Conservation (phyloP, 2,329 filamentous ascomycete genomes). For the Penicillium sp. region DNA sequence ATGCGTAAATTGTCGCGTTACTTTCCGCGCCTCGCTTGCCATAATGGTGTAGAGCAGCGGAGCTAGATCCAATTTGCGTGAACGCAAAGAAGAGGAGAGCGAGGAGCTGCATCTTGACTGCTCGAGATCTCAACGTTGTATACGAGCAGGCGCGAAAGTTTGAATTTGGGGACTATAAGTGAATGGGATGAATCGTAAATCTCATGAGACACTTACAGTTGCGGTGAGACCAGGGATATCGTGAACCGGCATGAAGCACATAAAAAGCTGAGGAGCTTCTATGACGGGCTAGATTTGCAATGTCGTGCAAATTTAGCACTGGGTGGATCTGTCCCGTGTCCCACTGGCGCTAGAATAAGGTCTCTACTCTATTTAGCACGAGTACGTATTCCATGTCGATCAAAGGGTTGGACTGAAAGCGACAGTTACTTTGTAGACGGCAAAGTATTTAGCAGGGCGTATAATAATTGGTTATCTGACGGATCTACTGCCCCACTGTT, state of each 20-base stretch:
- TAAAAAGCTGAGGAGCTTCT: too few relatives aligned
- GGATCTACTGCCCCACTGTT: neutral
- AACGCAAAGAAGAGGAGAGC: neutral
- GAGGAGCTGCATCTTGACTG: conserved; percentile 1
- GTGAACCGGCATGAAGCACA: too few relatives aligned
- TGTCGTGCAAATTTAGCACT: too few relatives aligned
- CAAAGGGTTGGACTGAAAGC: neutral
- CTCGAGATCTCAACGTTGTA: too few relatives aligned
- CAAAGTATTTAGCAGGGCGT: neutral
- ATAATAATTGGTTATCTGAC: neutral
- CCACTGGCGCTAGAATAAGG: neutral
- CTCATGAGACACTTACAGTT: too few relatives aligned
- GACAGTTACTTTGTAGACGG: neutral
- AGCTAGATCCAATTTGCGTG: neutral
- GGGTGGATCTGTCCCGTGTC: too few relatives aligned
- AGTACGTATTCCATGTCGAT: conserved; percentile 2
- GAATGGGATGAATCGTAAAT: too few relatives aligned
- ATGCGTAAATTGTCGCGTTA: conserved; percentile 23
- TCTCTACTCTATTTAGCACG: conserved; percentile 1
- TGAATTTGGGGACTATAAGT: too few relatives aligned
- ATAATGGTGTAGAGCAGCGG: neutral
- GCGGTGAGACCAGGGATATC: too few relatives aligned
- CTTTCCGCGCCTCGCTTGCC: conserved; percentile 17
- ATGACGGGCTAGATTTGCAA: too few relatives aligned
- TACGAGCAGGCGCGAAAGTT: too few relatives aligned